Evolutionary conservation across 805 yeast genomes (phyloP).

Genomic region (Wickerhamiella galacta): DNA sequence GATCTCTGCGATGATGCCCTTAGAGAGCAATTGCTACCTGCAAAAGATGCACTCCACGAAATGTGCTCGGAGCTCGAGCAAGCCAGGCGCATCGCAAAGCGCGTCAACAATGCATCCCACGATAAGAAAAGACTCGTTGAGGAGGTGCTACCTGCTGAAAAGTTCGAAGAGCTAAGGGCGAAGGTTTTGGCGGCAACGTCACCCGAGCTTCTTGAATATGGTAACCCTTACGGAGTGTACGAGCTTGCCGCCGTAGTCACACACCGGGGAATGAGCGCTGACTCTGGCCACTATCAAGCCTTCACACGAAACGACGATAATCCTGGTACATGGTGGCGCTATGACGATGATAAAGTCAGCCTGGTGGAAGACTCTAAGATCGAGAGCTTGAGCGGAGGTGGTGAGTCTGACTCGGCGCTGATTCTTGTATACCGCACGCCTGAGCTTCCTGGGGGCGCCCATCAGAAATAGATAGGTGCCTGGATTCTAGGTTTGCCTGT

Average conservation of each 20-base stretch:
- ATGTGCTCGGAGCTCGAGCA: slow-evolving; percentile 62
- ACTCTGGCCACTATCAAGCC: slow-evolving; percentile 93
- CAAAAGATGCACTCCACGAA: slow-evolving; percentile 61
- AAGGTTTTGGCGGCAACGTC: slow-evolving; percentile 22
- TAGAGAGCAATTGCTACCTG: slow-evolving; percentile 44
- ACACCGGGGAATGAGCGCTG: slow-evolving; percentile 90
- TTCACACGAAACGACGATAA: slow-evolving; percentile 49
- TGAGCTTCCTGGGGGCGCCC: slow-evolving; percentile 25
- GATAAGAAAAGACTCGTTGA: slow-evolving; percentile 24
- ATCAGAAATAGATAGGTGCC: too few species aligned
- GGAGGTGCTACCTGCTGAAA: slow-evolving; percentile 10
- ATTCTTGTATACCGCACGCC: slow-evolving; percentile 72
- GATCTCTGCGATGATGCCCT: slow-evolving; percentile 74
- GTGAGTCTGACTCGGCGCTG: slow-evolving; percentile 90
- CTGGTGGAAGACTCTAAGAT: slow-evolving; percentile 65
- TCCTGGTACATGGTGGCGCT: slow-evolving; percentile 81
- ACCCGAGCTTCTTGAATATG: slow-evolving; percentile 29
- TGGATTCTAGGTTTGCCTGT: too few species aligned
- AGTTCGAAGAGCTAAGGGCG: slow-evolving; percentile 14
- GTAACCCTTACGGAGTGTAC: slow-evolving; percentile 77
- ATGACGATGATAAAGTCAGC: slow-evolving; percentile 80
- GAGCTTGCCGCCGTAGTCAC: slow-evolving; percentile 72
- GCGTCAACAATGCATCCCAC: slow-evolving; percentile 32
- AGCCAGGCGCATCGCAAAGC: slow-evolving; percentile 54
- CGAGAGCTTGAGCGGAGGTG: slow-evolving; percentile 86